phyloP scores from a whole-genome alignment of 257 asterid species.

The Cinchona pubescens region DNA sequence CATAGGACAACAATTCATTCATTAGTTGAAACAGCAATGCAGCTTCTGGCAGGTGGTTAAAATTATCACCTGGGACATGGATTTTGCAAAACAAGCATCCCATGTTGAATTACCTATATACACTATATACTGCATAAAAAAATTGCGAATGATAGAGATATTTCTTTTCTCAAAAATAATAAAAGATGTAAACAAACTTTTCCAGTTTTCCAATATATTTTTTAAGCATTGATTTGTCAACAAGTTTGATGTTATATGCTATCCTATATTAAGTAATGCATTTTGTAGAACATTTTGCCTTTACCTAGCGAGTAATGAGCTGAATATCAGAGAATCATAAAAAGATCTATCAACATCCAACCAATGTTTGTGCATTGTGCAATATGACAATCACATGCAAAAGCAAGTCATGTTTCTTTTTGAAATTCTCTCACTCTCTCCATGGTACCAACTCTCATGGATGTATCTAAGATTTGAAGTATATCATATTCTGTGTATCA shows the following conservation, averaged over 20 bases:
- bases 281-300: not conserved
- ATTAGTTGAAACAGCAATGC: conserved; percentile 58
- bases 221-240: not conserved
- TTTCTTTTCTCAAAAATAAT: conserved; percentile 18
- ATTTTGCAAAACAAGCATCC: conserved; percentile 2
- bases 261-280: not conserved
- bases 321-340: not conserved
- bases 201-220: not conserved
- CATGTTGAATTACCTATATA: not conserved
- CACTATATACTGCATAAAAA: not conserved
- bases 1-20: conserved; percentile 53
- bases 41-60: conserved; percentile 40
- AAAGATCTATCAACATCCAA: not conserved
- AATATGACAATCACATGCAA: not conserved
- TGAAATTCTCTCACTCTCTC: no score
- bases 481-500: no score
- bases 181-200: conserved; percentile 11
- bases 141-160: not conserved
- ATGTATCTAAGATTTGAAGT: no score
- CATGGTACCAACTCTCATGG: no score
- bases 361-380: not conserved
- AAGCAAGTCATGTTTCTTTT: no score
- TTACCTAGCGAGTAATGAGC: no score
- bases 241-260: not conserved
- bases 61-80: conserved; percentile 2